Base-by-base conservation (phyloP, 305 asterid genomes). In the Fraxinus sp. region DNA sequence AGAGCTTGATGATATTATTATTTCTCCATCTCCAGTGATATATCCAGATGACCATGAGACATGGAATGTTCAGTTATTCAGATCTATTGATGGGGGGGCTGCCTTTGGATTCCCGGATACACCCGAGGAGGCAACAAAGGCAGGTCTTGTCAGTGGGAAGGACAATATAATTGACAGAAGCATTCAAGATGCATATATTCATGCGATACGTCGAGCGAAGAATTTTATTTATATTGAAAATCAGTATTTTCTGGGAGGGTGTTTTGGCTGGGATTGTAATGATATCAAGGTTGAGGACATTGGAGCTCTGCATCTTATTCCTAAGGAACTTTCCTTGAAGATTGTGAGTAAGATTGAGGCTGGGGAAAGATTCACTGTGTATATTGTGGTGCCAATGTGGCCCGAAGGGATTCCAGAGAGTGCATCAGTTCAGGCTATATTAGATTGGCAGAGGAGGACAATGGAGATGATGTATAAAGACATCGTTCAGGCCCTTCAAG, bases 401-500 rank as follows among this genome's bases (percentile, higher is more conserved):
- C 98, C 98, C 0, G 98, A 95, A 85, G 98, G 98, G 76, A 73
- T 95, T 55, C 98, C 98, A 1, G 97, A 89, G 88, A 93, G 97
- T 82, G 98, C 93, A 33, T 93, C 98, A 0, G 98, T 95, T 80
- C 98, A 95, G 89, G 98, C 98, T 77, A 95, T 95, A 80, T 78
- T 95, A 81, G 97, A 95, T 83, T 95, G 98, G 98, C 98, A 93
- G 84, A 91, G 85, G 88, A 83, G 98, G 84, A 95, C 98, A 1
- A 93, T 95, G 94, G 93, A 90, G 66, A 95, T 95, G 98, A 95
- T 95, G 98, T 95, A 95, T 75, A 93, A 86, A 85, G 97, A 92
- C 73, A 79, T 95, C 49, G 82, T 95, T 78, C 91, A 88, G 85
- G 97, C 98, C 28, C 88, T 95, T 85, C 85, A 82, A 77, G 95